Conservation (phyloP, 1,284 basidiomycete genomes). For the Tylopilus sp. region DNA sequence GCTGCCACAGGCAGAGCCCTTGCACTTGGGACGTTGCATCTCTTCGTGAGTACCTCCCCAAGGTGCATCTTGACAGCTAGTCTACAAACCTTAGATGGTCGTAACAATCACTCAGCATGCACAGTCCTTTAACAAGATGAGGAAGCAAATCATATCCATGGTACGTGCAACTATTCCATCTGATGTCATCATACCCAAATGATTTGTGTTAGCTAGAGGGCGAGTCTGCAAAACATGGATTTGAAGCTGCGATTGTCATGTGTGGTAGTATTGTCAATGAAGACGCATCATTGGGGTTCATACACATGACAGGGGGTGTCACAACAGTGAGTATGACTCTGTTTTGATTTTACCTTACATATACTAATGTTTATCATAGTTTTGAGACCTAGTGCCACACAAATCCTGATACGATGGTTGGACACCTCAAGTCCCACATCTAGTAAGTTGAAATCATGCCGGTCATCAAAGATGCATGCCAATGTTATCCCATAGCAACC, state of each 20-base stretch:
- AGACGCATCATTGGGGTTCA: conserved; percentile 2
- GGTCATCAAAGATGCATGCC: too few relatives aligned
- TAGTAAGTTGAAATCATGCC: neutral
- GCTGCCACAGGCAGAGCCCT: too few relatives aligned
- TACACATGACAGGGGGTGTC: neutral
- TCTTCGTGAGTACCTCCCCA: too few relatives aligned
- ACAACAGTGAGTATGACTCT: neutral
- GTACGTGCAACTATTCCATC: too few relatives aligned
- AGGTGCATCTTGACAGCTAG: too few relatives aligned
- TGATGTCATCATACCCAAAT: too few relatives aligned
- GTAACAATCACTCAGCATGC: too few relatives aligned
- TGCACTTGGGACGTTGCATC: too few relatives aligned
- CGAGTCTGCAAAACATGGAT: neutral
- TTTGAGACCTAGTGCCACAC: neutral
- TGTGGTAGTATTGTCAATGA: conserved; percentile 12
- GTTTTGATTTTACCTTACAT: neutral
- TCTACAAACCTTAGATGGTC: too few relatives aligned
- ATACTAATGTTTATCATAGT: neutral
- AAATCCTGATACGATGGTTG: neutral
- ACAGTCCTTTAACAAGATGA: too few relatives aligned
- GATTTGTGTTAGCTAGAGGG: too few relatives aligned
- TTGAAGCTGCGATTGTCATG: conserved; percentile 12
- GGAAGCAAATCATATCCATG: too few relatives aligned
- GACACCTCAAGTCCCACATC: conserved; percentile 2
- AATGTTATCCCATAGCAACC: neutral